These are phyloP conservation scores for Mortierella sp. DNA, from an alignment of 371 early-diverging fungal species.

Conservation along the genomic window DNA sequence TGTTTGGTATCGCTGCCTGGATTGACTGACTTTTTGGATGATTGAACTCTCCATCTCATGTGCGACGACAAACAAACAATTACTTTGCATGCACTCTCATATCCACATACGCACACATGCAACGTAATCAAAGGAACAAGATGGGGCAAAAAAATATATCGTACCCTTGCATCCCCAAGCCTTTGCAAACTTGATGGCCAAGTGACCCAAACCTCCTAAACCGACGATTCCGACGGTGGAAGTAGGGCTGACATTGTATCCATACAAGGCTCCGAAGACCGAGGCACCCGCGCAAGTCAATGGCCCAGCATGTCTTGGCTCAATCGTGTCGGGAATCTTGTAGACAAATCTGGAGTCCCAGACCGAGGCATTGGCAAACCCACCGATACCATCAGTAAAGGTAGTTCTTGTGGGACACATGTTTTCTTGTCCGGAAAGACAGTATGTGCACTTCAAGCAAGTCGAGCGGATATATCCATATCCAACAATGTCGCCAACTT, in stretches of 20 bases:
- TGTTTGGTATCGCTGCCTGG: background rate
- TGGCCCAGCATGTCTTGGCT: conserved; percentile 67
- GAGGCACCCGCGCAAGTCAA: conserved; percentile 79
- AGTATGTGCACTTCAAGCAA: conserved; percentile 60
- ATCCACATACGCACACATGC: no score
- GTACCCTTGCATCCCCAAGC: conserved; percentile 71
- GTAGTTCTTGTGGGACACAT: conserved; percentile 59
- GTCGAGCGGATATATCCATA: conserved; percentile 59
- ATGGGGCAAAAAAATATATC: conserved; percentile 55
- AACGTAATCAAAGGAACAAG: background rate
- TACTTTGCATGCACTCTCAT: no score
- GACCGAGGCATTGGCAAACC: conserved; percentile 60
- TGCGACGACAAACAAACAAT: no score
- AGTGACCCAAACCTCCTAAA: conserved; percentile 79
- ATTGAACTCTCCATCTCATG: no score
- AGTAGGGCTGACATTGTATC: conserved; percentile 61
- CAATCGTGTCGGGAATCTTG: conserved; percentile 66
- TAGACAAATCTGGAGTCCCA: conserved; percentile 65
- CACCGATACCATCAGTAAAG: conserved; percentile 66
- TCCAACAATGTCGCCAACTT: conserved; percentile 68
- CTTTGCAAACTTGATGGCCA: conserved; percentile 75
- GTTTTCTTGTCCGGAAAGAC: conserved; percentile 61
- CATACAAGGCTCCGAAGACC: conserved; percentile 67
- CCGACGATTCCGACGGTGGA: conserved; percentile 73
- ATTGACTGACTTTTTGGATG: background rate